These are phyloP conservation scores for Botrytis elliptica DNA, from an alignment of 2,329 filamentous ascomycete species.

Conservation along the genomic window DNA sequence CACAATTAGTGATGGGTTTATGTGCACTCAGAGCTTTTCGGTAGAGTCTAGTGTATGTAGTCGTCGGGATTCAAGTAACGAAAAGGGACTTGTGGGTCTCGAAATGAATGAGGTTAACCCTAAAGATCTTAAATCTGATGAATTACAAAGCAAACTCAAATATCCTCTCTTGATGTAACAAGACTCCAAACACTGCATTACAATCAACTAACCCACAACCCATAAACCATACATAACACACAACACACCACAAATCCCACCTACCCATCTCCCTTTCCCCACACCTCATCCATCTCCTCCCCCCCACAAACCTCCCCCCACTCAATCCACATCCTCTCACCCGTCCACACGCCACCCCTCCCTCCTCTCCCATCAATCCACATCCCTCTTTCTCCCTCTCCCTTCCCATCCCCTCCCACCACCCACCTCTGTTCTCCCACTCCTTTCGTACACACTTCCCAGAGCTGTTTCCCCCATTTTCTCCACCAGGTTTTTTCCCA, in stretches of 20 bases:
- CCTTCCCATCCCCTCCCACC: background rate
- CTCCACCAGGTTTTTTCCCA: constrained; percentile 9
- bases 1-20: too few relatives aligned
- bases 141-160: background rate
- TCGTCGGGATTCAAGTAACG: background rate
- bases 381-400: background rate
- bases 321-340: background rate
- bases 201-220: background rate
- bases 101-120: too few relatives aligned
- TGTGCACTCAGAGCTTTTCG: too few relatives aligned
- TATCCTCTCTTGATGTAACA: background rate
- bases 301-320: background rate
- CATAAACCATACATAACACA: background rate
- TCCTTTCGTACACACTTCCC: background rate
- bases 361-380: background rate
- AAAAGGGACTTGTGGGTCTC: accelerated
- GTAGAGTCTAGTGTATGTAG: background rate
- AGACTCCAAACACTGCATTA: background rate
- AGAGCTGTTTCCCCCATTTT: background rate
- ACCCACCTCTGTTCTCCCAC: background rate
- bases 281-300: background rate
- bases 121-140: background rate
- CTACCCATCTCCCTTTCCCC: background rate
- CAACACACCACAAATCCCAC: background rate
- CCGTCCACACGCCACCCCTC: background rate